Evolutionary conservation across 176 grass and related monocot genomes (phyloP).

Genomic region (Lolium perenne): DNA sequence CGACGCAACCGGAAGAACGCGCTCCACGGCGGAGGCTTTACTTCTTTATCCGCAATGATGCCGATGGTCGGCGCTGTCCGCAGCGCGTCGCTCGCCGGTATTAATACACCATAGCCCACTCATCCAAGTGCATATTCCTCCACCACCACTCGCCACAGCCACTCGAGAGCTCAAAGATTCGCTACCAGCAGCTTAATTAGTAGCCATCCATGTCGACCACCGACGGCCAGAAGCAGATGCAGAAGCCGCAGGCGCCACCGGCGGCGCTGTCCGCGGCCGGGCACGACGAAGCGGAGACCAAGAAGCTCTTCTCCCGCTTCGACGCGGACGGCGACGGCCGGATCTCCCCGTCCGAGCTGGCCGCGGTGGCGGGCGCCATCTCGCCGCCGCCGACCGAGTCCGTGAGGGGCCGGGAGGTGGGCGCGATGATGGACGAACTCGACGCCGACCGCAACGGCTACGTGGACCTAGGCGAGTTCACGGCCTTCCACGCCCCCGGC

Average conservation of each 20-base stretch:
- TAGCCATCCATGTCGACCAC: slow-evolving; percentile 42
- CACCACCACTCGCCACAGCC: background rate
- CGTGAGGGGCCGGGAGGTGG: background rate
- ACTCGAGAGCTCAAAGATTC: background rate
- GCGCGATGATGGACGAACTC: background rate
- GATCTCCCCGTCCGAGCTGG: slow-evolving; percentile 61
- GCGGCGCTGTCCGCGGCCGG: background rate
- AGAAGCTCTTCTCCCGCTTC: slow-evolving; percentile 77
- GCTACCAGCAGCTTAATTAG: background rate
- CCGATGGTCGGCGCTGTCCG: too few species aligned
- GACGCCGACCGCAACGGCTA: background rate
- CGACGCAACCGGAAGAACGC: too few species aligned
- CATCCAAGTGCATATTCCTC: background rate
- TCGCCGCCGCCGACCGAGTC: background rate
- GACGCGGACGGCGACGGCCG: slow-evolving; percentile 82
- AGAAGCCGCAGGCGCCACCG: background rate
- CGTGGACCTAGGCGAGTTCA: background rate
- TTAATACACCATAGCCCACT: too few species aligned
- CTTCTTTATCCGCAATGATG: too few species aligned
- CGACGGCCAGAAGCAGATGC: slow-evolving; percentile 8
- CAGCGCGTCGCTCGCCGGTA: too few species aligned
- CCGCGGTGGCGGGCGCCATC: background rate
- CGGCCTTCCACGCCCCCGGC: background rate
- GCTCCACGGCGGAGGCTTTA: too few species aligned
- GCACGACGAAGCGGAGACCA: slow-evolving; percentile 44